These are phyloP conservation scores for Ramularia collo-cygni DNA, from an alignment of 2,329 filamentous ascomycete genomes.

Conservation along the genomic window DNA sequence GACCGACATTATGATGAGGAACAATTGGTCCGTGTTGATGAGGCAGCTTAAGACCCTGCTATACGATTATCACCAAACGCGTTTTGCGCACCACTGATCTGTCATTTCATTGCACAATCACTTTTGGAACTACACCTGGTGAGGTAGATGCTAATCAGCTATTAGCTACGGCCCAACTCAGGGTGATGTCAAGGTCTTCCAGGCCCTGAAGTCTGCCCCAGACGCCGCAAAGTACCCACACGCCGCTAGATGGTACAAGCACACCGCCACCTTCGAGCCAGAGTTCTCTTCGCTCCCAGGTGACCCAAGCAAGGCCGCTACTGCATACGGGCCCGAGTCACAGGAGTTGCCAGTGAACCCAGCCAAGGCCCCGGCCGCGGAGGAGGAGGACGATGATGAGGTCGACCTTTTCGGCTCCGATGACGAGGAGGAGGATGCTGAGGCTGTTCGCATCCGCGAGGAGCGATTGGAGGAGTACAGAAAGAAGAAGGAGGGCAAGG, in stretches of 20 bases:
- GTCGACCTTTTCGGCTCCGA: constrained; percentile 91
- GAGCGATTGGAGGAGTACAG: constrained; percentile 88
- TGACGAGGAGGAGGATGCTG: constrained; percentile 88
- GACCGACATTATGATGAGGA: constrained; percentile 61
- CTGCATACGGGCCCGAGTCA: constrained; percentile 82
- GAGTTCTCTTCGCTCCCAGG: constrained; percentile 89
- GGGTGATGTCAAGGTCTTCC: constrained; percentile 94
- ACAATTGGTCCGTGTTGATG: constrained; percentile 91
- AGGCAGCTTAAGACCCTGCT: constrained; percentile 88
- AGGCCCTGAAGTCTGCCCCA: constrained; percentile 71
- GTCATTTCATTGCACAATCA: constrained; percentile 11
- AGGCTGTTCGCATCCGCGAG: constrained; percentile 76
- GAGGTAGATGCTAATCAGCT: constrained; percentile 10
- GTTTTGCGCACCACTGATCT: constrained; percentile 69
- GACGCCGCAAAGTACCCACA: constrained; percentile 83
- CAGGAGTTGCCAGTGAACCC: constrained; percentile 74
- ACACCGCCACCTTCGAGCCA: constrained; percentile 85
- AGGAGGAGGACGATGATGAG: constrained; percentile 65
- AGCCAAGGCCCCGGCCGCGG: constrained; percentile 68
- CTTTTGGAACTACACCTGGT: constrained; percentile 11
- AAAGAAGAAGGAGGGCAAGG: constrained; percentile 93
- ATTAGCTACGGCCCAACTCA: constrained; percentile 65
- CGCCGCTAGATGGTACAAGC: constrained; percentile 97
- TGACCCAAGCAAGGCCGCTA: constrained; percentile 82
- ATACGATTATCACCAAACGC: constrained; percentile 70